Percentiles rank a stretch among this genome's conserved stretches.
phyloP scores from a whole-genome alignment of 176 grass and related monocot species.

The Avena eriantha region DNA sequence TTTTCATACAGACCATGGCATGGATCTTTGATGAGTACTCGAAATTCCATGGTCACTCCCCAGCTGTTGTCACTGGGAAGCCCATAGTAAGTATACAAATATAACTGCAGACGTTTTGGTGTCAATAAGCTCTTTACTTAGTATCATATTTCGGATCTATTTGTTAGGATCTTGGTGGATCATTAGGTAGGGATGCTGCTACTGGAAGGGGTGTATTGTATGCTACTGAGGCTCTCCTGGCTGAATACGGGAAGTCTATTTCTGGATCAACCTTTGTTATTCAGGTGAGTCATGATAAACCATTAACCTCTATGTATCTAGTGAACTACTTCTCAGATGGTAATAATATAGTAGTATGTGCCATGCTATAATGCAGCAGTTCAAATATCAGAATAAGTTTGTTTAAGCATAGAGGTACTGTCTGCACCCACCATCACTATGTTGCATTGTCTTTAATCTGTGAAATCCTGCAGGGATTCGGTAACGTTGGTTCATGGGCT shows the following conservation, averaged over 20 bases:
- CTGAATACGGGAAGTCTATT: conserved; percentile 83
- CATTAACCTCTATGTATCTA: background rate
- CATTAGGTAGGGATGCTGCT: conserved; percentile 92
- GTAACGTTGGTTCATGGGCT: conserved; percentile 98
- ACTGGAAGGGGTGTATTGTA: conserved; percentile 89
- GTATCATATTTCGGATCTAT: background rate
- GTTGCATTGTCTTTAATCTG: background rate
- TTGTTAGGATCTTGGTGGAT: conserved; percentile 94
- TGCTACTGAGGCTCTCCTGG: conserved; percentile 79
- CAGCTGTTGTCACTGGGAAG: conserved; percentile 94
- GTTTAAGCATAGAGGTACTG: background rate
- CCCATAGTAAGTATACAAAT: conserved; percentile 75
- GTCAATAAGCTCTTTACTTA: conserved; percentile 24
- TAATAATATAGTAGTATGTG: background rate
- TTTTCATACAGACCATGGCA: conserved; percentile 83
- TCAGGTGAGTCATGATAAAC: conserved; percentile 61
- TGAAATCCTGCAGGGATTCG: conserved; percentile 75
- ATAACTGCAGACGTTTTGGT: conserved; percentile 34
- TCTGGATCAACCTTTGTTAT: conserved; percentile 86
- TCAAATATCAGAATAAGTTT: background rate
- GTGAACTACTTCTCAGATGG: background rate
- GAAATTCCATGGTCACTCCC: conserved; percentile 95
- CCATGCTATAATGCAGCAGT: background rate
- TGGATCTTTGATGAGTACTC: conserved; percentile 99
- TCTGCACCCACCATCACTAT: background rate